Conservation (phyloP, 2,329 filamentous ascomycete genomes). For the Tetracladium maxilliforme region DNA sequence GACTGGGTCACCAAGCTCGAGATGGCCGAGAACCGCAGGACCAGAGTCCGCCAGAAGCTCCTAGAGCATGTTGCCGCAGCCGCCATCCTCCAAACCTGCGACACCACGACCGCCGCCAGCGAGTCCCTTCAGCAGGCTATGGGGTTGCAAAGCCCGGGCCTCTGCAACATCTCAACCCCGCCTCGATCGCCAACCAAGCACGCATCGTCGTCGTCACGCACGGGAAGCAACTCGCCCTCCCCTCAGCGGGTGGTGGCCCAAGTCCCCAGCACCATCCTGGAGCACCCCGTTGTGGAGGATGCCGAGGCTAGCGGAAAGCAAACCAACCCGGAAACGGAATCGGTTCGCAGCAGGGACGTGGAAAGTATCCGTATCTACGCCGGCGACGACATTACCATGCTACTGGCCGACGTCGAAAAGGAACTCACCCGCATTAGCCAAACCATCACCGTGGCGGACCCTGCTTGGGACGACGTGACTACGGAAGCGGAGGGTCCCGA, state of each 20-base stretch:
- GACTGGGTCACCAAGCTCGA: conserved; percentile 74
- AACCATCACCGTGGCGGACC: too few species aligned
- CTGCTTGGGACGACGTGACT: too few species aligned
- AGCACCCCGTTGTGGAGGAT: conserved; percentile 31
- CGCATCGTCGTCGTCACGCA: conserved; percentile 8
- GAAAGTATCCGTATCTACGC: conserved; percentile 58
- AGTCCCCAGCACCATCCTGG: conserved; percentile 39
- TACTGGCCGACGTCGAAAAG: conserved; percentile 52
- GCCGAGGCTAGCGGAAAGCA: conserved; percentile 9
- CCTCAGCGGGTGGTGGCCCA: too few species aligned
- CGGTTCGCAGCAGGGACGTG: conserved; percentile 23
- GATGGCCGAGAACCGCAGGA: conserved; percentile 62
- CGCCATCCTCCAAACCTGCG: conserved; percentile 40
- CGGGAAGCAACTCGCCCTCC: conserved; percentile 41
- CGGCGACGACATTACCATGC: conserved; percentile 49
- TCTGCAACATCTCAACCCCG: conserved; percentile 10
- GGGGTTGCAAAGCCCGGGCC: conserved; percentile 8
- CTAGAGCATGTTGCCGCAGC: conserved; percentile 70
- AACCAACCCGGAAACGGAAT: conserved; percentile 1
- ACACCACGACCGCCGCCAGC: conserved; percentile 10
- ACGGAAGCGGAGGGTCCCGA: too few species aligned
- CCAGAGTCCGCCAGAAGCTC: conserved; percentile 62
- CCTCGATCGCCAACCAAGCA: conserved; percentile 12
- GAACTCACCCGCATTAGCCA: conserved; percentile 37
- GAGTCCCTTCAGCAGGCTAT: conserved; percentile 22